These are phyloP conservation scores for Cercospora sp. DNA, from an alignment of 2,329 filamentous ascomycete species.

Conservation along the genomic window DNA sequence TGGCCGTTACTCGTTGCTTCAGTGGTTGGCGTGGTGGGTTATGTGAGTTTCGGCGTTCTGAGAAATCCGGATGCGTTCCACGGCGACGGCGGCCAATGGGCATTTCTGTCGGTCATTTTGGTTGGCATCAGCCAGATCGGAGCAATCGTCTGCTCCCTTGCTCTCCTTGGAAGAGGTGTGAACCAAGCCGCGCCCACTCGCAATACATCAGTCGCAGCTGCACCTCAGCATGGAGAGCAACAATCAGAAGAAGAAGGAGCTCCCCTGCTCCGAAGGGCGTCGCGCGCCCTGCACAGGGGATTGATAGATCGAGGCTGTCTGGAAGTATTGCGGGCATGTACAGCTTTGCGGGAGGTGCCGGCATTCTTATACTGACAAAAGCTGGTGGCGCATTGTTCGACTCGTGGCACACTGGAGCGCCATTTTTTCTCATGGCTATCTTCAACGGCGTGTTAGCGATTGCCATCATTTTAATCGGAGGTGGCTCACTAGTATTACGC, in stretches of 20 bases:
- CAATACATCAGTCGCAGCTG: slow-evolving; percentile 19
- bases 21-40: slow-evolving; percentile 73
- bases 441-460: slow-evolving; percentile 78
- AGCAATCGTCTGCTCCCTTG: slow-evolving; percentile 93
- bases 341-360: slow-evolving; percentile 83
- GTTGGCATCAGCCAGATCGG: slow-evolving; percentile 94
- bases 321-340: slow-evolving; percentile 95
- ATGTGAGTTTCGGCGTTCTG: slow-evolving; percentile 73
- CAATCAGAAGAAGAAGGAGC: slow-evolving; percentile 30
- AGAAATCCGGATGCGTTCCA: slow-evolving; percentile 70
- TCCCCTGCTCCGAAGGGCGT: slow-evolving; percentile 28
- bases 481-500: slow-evolving; percentile 16
- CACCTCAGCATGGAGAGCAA: neutral
- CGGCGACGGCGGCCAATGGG: slow-evolving; percentile 58
- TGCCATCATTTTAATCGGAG: slow-evolving; percentile 35
- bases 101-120: slow-evolving; percentile 71
- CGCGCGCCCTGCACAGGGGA: neutral
- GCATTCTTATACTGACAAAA: slow-evolving; percentile 89
- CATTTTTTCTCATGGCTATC: slow-evolving; percentile 90
- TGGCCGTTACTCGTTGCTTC: slow-evolving; percentile 73
- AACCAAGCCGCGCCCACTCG: slow-evolving; percentile 43
- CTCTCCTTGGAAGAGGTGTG: slow-evolving; percentile 78
- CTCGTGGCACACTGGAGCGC: slow-evolving; percentile 67
- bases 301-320: slow-evolving; percentile 63
- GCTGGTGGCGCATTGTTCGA: slow-evolving; percentile 87